Evolutionary conservation across 2,329 filamentous ascomycete genomes (phyloP), one percentile per base, ranked within the genome.

Genomic region (Pseudocercospora ulei): DNA sequence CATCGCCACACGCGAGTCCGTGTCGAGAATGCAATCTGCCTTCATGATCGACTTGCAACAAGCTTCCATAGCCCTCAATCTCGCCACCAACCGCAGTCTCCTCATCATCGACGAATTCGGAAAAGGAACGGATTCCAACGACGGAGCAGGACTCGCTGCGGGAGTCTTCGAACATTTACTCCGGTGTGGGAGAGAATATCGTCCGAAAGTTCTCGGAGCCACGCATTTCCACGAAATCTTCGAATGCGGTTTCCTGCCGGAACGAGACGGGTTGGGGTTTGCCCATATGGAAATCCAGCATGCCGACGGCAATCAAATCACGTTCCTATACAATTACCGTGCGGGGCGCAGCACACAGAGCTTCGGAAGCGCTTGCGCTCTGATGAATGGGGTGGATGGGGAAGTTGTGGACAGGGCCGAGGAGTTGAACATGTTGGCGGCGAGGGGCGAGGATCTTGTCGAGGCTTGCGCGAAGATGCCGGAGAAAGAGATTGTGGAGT

Each of bases 71-170:
- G 77, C 82, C 0, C 68, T 90, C 34, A 81, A 73, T 41, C 72
- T 84, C 37, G 77, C 80, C 3, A 94, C 86, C 0, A 67, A 72
- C 7, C 73, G 76, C 31, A 95, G 83, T 54, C 66, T 98, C 4
- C 60, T 98, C 1, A 68, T 98, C n/a, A 76, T 96, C 28, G 90
- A 98, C 53, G 90, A 98, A 55, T 96, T 98, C 53, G 77, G 78
- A 1, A 81, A 80, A 58, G 78, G 77, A 2, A 80, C 77, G 0
- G 73, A 77, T 43, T 70, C 72, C 7, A 68, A 67, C 42, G 76
- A 80, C 57, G 77, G 77, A 14, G 75, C 76, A 1, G 77, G 77
- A 0, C 61, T 81, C 4, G 74, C 73, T 8, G 77, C 72, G 43
- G 75, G 73, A 12, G 67, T 78, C 2, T 68, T 79, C 47, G 67